Conservation (phyloP, 352 stramenopile species). For the Plasmopara muralis region DNA sequence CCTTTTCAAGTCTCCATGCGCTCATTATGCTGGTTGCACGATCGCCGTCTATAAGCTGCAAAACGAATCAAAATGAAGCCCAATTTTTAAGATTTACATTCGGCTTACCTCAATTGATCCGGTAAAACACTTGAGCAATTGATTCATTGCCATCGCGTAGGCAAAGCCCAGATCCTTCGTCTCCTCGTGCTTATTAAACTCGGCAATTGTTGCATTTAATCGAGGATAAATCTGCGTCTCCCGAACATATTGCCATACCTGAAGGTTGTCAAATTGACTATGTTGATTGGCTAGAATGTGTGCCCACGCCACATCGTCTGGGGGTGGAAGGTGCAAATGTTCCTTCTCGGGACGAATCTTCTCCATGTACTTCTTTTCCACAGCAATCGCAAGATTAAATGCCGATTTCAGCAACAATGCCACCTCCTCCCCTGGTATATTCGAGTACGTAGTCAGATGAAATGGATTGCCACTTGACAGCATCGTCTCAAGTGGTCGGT, state of each 20-base stretch:
- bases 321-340: slow-evolving; percentile 32
- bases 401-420: slow-evolving; percentile 67
- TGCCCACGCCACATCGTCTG: slow-evolving; percentile 68
- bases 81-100: too few relatives aligned
- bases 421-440: slow-evolving; percentile 51
- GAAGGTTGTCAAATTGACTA: slow-evolving; percentile 76
- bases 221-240: slow-evolving; percentile 77
- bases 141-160: slow-evolving; percentile 70
- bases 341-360: slow-evolving; percentile 39
- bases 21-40: slow-evolving; percentile 35
- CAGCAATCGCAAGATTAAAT: slow-evolving; percentile 73
- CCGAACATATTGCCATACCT: slow-evolving; percentile 75
- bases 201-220: slow-evolving; percentile 51
- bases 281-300: slow-evolving; percentile 81
- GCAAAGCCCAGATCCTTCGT: slow-evolving; percentile 72
- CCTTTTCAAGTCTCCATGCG: slow-evolving; percentile 26
- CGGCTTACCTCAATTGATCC: slow-evolving; percentile 60
- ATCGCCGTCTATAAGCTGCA: slow-evolving; percentile 45
- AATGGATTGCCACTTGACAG: slow-evolving; percentile 68
- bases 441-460: slow-evolving; percentile 36
- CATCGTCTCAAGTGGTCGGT: slow-evolving; percentile 51
- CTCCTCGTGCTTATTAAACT: slow-evolving; percentile 49
- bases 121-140: slow-evolving; percentile 79
- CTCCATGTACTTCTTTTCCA: slow-evolving; percentile 80
- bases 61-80: neutral